phyloP scores from a whole-genome alignment of 345 rosid genomes.

The Zanthoxylum bungeanum region DNA sequence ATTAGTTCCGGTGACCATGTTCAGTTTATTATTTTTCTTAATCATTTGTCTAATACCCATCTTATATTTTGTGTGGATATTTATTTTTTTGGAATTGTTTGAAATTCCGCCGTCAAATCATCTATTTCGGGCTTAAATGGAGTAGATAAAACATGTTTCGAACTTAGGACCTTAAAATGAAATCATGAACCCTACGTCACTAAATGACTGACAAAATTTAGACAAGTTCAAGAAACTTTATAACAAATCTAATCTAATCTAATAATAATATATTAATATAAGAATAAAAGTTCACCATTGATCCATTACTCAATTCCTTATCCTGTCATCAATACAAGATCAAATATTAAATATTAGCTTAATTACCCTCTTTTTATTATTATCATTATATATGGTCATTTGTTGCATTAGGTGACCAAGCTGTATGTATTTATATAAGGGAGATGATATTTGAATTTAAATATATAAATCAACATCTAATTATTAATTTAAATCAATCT shows the following conservation, averaged over 20 bases:
- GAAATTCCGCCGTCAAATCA: no score
- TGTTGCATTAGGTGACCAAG: neutral
- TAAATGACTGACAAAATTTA: conserved; percentile 1
- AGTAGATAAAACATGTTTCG: no score
- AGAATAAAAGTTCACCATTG: neutral
- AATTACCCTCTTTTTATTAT: neutral
- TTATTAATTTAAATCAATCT: no score
- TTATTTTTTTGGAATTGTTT: no score
- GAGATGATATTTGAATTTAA: neutral
- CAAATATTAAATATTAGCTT: no score
- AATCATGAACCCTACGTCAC: no score
- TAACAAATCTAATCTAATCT: neutral
- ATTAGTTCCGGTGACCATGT: no score
- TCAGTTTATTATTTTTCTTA: no score
- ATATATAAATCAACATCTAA: no score
- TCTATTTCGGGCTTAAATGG: no score
- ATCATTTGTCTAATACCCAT: neutral
- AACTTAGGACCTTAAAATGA: no score
- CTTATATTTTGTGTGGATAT: neutral
- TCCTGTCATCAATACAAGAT: neutral
- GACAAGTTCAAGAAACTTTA: neutral
- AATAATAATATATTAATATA: neutral
- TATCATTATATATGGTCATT: neutral
- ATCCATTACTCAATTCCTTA: neutral
- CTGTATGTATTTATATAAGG: neutral